These are phyloP conservation scores for Boletus patriciae DNA, from an alignment of 768 basidiomycete species.

Conservation along the genomic window DNA sequence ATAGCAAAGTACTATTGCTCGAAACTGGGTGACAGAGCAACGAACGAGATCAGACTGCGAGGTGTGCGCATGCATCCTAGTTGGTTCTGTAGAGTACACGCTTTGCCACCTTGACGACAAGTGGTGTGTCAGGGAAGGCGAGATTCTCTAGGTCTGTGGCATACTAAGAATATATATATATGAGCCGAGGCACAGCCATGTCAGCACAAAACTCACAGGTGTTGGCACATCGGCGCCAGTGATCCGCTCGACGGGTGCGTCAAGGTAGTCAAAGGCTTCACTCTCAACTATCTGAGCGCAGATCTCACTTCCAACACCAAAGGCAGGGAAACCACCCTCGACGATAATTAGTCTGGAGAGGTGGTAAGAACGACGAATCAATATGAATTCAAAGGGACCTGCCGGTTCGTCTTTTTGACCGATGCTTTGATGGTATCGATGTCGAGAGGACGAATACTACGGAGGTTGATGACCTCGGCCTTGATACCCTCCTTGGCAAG, in stretches of 20 bases:
- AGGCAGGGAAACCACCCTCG: slow-evolving; percentile 98
- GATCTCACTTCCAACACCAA: slow-evolving; percentile 98
- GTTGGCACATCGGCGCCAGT: slow-evolving; percentile 98
- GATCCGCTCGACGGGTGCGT: slow-evolving; percentile 96
- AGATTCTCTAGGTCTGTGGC: slow-evolving; percentile 85
- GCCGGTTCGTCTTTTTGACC: slow-evolving; percentile 99
- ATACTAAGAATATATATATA: slow-evolving; percentile 53
- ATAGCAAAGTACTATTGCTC: slow-evolving; percentile 18
- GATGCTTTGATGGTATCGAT: slow-evolving; percentile 96
- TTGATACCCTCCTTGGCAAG: slow-evolving; percentile 96
- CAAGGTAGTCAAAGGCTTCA: slow-evolving; percentile 97
- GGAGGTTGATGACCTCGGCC: slow-evolving; percentile 96
- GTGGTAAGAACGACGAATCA: background rate
- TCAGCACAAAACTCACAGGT: slow-evolving; percentile 58
- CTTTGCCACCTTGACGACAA: slow-evolving; percentile 94
- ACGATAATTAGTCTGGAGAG: slow-evolving; percentile 76
- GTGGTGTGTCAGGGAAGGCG: slow-evolving; percentile 88
- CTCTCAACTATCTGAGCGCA: slow-evolving; percentile 97
- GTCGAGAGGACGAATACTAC: slow-evolving; percentile 94
- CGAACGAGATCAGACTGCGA: slow-evolving; percentile 12
- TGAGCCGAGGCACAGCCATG: slow-evolving; percentile 14
- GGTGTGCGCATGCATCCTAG: slow-evolving; percentile 38
- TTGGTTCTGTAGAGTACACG: slow-evolving; percentile 89
- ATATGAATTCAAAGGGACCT: slow-evolving; percentile 21
- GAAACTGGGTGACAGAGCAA: slow-evolving; percentile 12